Conservation (phyloP, 345 rosid genomes). For the Abelmoschus esculentus region DNA sequence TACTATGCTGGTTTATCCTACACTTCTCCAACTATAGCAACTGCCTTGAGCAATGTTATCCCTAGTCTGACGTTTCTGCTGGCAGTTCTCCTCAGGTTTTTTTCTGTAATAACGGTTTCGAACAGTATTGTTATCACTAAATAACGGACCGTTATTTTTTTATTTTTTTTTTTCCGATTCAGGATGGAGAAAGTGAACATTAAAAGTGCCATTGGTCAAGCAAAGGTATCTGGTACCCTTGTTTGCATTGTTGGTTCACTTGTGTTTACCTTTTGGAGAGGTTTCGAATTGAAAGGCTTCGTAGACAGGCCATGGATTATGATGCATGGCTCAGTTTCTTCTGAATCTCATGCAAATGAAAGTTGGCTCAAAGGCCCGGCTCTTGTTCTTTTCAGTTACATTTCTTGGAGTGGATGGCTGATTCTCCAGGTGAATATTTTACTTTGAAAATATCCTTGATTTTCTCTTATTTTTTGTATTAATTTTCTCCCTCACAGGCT, state of each 20-base stretch:
- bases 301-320: slow-evolving; percentile 27
- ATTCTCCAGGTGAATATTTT: slow-evolving; percentile 33
- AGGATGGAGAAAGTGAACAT: slow-evolving; percentile 43
- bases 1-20: slow-evolving; percentile 30
- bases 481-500: slow-evolving; percentile 11
- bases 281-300: slow-evolving; percentile 23
- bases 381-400: slow-evolving; percentile 30
- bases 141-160: no score
- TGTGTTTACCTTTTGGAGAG: slow-evolving; percentile 42
- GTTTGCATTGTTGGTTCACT: slow-evolving; percentile 34
- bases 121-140: no score
- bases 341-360: slow-evolving; percentile 13
- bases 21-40: slow-evolving; percentile 34
- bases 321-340: slow-evolving; percentile 11
- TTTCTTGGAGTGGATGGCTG: slow-evolving; percentile 40
- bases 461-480: neutral
- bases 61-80: slow-evolving; percentile 35
- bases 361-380: slow-evolving; percentile 41
- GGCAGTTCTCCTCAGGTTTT: no score
- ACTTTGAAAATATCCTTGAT: no score
- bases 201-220: slow-evolving; percentile 21
- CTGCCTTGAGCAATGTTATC: slow-evolving; percentile 36
- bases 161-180: no score
- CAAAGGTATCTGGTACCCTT: slow-evolving; percentile 30
- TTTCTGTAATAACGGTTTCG: no score